Evolutionary conservation across 805 yeast genomes (phyloP).

Genomic region (Wickerhamiella brachini): DNA sequence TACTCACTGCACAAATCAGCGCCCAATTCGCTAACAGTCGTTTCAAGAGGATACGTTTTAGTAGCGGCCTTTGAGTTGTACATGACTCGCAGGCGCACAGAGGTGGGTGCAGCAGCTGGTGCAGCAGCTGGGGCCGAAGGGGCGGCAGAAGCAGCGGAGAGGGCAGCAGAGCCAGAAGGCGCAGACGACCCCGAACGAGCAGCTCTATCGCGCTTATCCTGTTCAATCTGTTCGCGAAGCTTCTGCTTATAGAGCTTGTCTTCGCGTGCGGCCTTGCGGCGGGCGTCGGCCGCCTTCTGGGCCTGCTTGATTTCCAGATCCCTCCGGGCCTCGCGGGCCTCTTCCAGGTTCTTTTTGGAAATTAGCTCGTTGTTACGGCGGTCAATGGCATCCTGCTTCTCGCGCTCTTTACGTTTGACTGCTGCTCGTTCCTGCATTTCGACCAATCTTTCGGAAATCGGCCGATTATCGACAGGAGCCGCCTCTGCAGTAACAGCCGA

Average conservation of each 20-base stretch:
- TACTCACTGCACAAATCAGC: constrained; percentile 15
- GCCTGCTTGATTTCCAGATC: constrained; percentile 23
- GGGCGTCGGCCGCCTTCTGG: constrained; percentile 21
- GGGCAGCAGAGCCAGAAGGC: no score
- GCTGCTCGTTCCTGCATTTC: constrained; percentile 21
- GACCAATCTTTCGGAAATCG: constrained; percentile 22
- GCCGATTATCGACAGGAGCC: constrained; percentile 1
- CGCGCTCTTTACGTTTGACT: constrained; percentile 20
- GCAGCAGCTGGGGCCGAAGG: not conserved
- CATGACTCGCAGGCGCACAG: constrained; percentile 15
- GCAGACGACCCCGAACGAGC: constrained; percentile 2
- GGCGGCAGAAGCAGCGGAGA: not conserved
- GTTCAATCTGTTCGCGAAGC: constrained; percentile 24
- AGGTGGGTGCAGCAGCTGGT: constrained; percentile 1
- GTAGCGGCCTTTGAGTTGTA: constrained; percentile 17
- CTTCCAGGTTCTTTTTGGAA: constrained; percentile 20
- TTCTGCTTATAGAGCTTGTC: constrained; percentile 22
- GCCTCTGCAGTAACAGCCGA: not conserved
- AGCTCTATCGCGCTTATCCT: constrained; percentile 23
- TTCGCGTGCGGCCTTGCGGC: constrained; percentile 20
- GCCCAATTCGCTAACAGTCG: constrained; percentile 21
- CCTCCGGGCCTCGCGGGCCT: constrained; percentile 19
- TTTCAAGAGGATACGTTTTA: constrained; percentile 17
- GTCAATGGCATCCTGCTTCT: constrained; percentile 21
- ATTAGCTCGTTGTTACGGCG: constrained; percentile 20